Conservation (phyloP, 495 filamentous ascomycete genomes). For the Emericellopsis terricola region DNA sequence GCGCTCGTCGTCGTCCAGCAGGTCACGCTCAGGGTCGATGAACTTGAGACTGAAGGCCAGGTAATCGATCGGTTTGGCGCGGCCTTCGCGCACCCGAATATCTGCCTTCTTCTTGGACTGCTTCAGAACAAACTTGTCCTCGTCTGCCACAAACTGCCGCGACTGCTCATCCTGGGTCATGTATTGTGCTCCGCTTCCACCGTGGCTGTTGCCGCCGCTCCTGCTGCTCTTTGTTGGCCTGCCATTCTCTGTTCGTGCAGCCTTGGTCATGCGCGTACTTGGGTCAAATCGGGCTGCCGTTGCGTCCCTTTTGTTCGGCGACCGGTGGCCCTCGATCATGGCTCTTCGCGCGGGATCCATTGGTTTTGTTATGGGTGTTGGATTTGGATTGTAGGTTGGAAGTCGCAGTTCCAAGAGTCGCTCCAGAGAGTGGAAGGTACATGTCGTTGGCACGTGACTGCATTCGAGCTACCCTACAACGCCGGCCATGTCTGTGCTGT, state of each 20-base stretch:
- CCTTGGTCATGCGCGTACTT: constrained; percentile 25
- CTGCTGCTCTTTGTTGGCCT: constrained; percentile 8
- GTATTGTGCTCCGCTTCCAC: no score
- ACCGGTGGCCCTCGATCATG: constrained; percentile 27
- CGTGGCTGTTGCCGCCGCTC: no score
- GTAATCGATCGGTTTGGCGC: constrained; percentile 90
- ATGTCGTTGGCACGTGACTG: no score
- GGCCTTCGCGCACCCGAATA: constrained; percentile 83
- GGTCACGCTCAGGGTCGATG: constrained; percentile 62
- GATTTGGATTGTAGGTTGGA: no score
- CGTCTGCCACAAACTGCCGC: constrained; percentile 74
- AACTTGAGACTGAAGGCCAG: constrained; percentile 79
- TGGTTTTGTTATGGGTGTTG: background rate
- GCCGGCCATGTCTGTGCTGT: no score
- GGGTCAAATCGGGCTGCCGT: constrained; percentile 25
- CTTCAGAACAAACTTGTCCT: constrained; percentile 90
- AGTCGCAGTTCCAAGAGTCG: no score
- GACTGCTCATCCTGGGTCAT: constrained; percentile 51
- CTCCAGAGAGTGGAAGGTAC: no score
- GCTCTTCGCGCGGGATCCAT: constrained; percentile 30
- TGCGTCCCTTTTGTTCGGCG: constrained; percentile 17
- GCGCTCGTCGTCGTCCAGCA: constrained; percentile 66
- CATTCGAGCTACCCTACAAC: no score
- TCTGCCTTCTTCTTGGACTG: constrained; percentile 97
- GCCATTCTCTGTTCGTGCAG: constrained; percentile 12